Percentiles rank a stretch among this genome's conserved stretches.
phyloP scores from a whole-genome alignment of 2,329 filamentous ascomycete species.

The Aspergillus sp. region DNA sequence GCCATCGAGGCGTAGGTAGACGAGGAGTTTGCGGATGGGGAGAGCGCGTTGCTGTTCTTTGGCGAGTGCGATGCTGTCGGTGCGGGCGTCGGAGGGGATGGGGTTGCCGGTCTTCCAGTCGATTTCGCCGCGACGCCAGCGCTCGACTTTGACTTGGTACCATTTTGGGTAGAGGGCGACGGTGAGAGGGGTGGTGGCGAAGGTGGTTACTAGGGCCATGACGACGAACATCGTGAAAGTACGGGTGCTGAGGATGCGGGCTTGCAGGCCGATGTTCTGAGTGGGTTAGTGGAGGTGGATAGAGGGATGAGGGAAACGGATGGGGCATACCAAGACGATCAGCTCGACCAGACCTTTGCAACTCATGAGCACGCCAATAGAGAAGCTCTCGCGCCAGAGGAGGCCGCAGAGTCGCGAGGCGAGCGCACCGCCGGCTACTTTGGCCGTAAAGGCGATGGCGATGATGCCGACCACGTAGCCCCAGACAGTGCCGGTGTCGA shows the following conservation, averaged over 20 bases:
- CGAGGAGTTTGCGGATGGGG: conserved; percentile 66
- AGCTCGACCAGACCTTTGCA: conserved; percentile 94
- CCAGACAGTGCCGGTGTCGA: conserved; percentile 82
- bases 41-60: conserved; percentile 53
- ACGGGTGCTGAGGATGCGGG: conserved; percentile 73
- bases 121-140: conserved; percentile 81
- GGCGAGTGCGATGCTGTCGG: conserved; percentile 41
- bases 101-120: conserved; percentile 73
- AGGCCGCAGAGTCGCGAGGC: conserved; percentile 75
- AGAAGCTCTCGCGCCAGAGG: conserved; percentile 85
- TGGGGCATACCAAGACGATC: conserved; percentile 74
- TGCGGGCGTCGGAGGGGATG: conserved; percentile 45
- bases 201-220: conserved; percentile 87
- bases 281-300: conserved; percentile 10
- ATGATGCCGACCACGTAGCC: conserved; percentile 85
- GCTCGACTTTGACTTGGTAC: conserved; percentile 72
- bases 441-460: conserved; percentile 77
- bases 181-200: conserved; percentile 77
- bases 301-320: not conserved
- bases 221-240: conserved; percentile 95
- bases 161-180: conserved; percentile 72
- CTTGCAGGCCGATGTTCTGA: conserved; percentile 78
- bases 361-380: conserved; percentile 90
- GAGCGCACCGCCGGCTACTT: conserved; percentile 78
- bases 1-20: conserved; percentile 82